Percentiles rank a stretch among this genome's conserved stretches.
phyloP scores from a whole-genome alignment of 768 basidiomycete genomes.

The Pulveroboletus sp. region DNA sequence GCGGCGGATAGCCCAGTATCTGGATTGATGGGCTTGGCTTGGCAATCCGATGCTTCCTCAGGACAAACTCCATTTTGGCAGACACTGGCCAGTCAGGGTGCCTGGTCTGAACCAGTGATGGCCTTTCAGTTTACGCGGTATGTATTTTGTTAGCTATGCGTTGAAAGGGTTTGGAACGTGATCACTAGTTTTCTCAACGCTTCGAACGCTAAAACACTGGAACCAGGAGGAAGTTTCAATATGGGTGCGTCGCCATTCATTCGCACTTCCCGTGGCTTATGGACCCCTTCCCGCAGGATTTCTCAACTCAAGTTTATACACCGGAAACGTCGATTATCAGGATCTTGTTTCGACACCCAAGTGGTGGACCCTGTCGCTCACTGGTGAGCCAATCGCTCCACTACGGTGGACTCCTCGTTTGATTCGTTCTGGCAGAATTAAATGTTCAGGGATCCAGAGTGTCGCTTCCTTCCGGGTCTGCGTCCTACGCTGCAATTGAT shows the following conservation, averaged over 20 bases:
- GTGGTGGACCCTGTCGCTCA: slow-evolving; percentile 80
- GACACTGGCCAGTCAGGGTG: slow-evolving; percentile 34
- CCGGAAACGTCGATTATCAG: slow-evolving; percentile 81
- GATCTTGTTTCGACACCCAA: slow-evolving; percentile 51
- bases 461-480: slow-evolving; percentile 42
- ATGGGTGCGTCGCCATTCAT: slow-evolving; percentile 47
- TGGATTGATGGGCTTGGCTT: too few relatives aligned
- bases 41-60: too few relatives aligned
- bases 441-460: slow-evolving; percentile 56
- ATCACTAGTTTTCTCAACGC: slow-evolving; percentile 41
- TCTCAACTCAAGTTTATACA: slow-evolving; percentile 68
- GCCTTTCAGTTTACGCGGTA: slow-evolving; percentile 80
- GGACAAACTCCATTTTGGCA: too few relatives aligned
- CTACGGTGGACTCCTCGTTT: not conserved
- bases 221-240: slow-evolving; percentile 72
- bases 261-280: not conserved
- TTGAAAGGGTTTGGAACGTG: not conserved
- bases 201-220: slow-evolving; percentile 37
- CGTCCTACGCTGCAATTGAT: slow-evolving; percentile 80
- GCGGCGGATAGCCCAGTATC: too few relatives aligned
- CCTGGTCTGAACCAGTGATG: slow-evolving; percentile 72
- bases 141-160: slow-evolving; percentile 3
- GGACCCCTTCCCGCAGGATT: slow-evolving; percentile 41
- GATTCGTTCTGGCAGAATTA: slow-evolving; percentile 41
- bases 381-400: slow-evolving; percentile 38